Conservation (phyloP, 1,139 yeast species). For the Zygoascus meyerae region DNA sequence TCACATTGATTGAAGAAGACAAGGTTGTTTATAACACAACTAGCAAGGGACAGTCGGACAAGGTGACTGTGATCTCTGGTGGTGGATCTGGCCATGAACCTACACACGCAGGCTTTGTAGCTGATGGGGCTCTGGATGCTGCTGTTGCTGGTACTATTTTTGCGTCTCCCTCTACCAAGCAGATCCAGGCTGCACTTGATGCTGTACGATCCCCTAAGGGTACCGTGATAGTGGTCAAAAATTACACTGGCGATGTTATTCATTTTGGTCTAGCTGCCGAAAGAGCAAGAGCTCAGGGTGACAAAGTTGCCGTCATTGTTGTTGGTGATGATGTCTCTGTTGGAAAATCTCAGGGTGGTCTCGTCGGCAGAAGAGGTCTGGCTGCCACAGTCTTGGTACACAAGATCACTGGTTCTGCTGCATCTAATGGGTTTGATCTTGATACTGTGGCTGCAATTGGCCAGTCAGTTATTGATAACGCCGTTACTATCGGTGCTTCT, state of each 20-base stretch:
- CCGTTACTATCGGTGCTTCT: constrained; percentile 86
- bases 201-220: constrained; percentile 57
- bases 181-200: constrained; percentile 65
- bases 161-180: constrained; percentile 90
- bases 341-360: constrained; percentile 76
- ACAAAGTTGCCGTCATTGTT: constrained; percentile 61
- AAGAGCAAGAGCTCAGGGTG: constrained; percentile 73
- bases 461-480: constrained; percentile 50
- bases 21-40: constrained; percentile 49
- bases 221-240: constrained; percentile 71
- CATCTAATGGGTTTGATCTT: constrained; percentile 44
- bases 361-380: constrained; percentile 89
- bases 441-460: constrained; percentile 55
- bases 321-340: constrained; percentile 94
- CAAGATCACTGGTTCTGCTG: constrained; percentile 76
- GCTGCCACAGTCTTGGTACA: constrained; percentile 89
- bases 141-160: constrained; percentile 87
- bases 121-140: constrained; percentile 71
- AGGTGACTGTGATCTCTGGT: constrained; percentile 67
- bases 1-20: constrained; percentile 59
- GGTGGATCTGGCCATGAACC: constrained; percentile 98
- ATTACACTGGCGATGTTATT: constrained; percentile 89
- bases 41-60: constrained; percentile 16
- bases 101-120: constrained; percentile 85
- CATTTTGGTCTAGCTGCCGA: constrained; percentile 92